Evolutionary conservation across 2,329 filamentous ascomycete genomes (phyloP), one percentile per base, ranked within the genome.

Genomic region (Ophiostoma sp.): DNA sequence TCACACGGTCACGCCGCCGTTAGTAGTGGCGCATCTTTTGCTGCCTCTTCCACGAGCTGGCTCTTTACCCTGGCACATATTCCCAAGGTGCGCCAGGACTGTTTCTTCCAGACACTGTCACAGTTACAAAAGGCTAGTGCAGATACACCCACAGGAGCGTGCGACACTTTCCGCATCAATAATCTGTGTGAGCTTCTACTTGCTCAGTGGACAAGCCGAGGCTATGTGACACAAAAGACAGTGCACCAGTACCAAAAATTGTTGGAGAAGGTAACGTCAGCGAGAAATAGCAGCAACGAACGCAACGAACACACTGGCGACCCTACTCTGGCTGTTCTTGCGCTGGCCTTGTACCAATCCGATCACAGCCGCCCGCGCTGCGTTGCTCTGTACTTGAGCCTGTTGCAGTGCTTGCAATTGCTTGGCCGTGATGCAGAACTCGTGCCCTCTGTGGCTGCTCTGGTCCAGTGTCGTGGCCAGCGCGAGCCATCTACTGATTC

Each of bases 121-220:
- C 69, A 70, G 66, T 40, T 71, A 41, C 44, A 65, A 18, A 11
- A 8, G 41, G 14, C 40, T 27, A 27, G 27, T 27, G 27, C 27
- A 27, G 27, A 27, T 27, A 27, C 27, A 27, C 2, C 27, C 27
- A 27, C 27, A 27, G 27, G 27, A 27, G 27, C 27, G 27, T 27
- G 27, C 36, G 14, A 40, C 5, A 14, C 12, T n/a, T 14, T 27
- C 18, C 52, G 16, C 11, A 38, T 16, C 18, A 11, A 18, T 45
- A 74, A 75, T 40, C 62, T 78, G 44, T 75, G 73, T 63, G 71
- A 72, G 4, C 70, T 78, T 52, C 65, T 77, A 4, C 41, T 76
- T 6, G 69, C 71, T 4, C 76, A 77, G 64, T 78, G 76, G 76
- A 49, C 64, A 11, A 77, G 75, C 62, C 73, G 73, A 12, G 73